Conservation (phyloP, 2,329 filamentous ascomycete species). For the Madurella fahalii region DNA sequence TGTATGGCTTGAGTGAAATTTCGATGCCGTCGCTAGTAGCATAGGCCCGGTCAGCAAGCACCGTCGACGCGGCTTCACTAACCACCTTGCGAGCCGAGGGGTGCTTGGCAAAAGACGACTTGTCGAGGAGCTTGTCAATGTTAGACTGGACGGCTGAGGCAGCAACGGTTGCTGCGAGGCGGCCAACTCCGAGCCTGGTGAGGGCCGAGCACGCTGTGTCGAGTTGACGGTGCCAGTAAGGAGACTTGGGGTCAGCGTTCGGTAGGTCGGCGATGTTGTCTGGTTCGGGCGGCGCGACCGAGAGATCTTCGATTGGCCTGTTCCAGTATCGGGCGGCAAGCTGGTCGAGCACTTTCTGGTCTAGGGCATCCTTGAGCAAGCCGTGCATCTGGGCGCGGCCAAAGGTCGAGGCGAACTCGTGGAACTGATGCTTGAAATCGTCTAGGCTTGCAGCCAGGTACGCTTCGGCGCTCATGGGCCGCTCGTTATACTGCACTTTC, state of each 20-base stretch:
- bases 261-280: constrained; percentile 75
- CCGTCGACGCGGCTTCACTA: constrained; percentile 80
- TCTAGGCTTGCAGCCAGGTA: constrained; percentile 95
- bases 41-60: constrained; percentile 91
- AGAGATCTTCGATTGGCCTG: constrained; percentile 83
- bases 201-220: constrained; percentile 86
- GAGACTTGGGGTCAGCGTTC: constrained; percentile 76
- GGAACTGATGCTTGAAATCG: constrained; percentile 96
- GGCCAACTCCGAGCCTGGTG: constrained; percentile 90
- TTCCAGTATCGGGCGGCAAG: constrained; percentile 97
- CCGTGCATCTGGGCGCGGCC: constrained; percentile 85
- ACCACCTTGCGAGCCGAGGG: constrained; percentile 94
- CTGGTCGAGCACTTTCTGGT: constrained; percentile 90
- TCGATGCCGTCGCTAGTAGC: constrained; percentile 97
- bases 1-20: constrained; percentile 98
- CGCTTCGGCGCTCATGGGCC: constrained; percentile 88
- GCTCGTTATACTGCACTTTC: constrained; percentile 98
- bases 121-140: constrained; percentile 71
- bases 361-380: constrained; percentile 84
- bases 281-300: constrained; percentile 59
- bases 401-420: constrained; percentile 85
- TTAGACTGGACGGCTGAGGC: constrained; percentile 81
- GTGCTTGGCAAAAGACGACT: constrained; percentile 82
- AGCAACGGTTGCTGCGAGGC: constrained; percentile 87
- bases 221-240: constrained; percentile 91